Percentiles rank a stretch among this genome's conserved stretches.
phyloP scores from a whole-genome alignment of 306 rosid genomes.

The Aeschynomene evenia region DNA sequence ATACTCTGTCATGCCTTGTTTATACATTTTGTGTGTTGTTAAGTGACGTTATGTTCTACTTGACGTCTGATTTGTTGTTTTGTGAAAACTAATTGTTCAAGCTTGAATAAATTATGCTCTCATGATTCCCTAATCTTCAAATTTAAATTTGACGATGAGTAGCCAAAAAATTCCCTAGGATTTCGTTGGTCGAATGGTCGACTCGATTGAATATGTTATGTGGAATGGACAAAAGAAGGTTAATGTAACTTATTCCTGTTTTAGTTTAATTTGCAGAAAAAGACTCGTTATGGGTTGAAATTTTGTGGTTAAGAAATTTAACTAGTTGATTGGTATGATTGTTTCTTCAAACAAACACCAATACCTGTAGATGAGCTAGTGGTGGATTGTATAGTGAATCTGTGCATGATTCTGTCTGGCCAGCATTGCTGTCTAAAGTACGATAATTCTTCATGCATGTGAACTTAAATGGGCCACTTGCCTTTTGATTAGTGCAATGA shows the following conservation, averaged over 20 bases:
- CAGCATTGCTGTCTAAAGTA: not conserved
- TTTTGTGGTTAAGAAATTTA: not conserved
- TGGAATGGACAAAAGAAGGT: not conserved
- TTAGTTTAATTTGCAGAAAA: not conserved
- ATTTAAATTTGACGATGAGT: conserved; percentile 2
- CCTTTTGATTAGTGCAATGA: not conserved
- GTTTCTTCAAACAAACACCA: not conserved
- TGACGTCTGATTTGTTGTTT: not conserved
- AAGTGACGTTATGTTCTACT: not conserved
- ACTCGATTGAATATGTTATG: not conserved
- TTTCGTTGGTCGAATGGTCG: not conserved
- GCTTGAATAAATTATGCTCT: not conserved
- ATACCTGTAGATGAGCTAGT: not conserved
- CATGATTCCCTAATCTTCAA: not conserved
- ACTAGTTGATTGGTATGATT: conserved; percentile 8
- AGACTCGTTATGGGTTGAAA: not conserved
- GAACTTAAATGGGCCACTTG: not conserved
- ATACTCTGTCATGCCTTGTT: not conserved
- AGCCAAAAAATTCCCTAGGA: not conserved
- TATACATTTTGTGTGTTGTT: not conserved
- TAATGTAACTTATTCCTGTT: not conserved
- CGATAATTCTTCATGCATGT: not conserved
- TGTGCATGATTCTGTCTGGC: not conserved
- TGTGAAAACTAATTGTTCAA: not conserved
- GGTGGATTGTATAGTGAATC: not conserved